Percentiles rank a stretch among this genome's conserved stretches.
Conservation (phyloP, 2,329 filamentous ascomycete species). For the Phaeomoniella chlamydospora region DNA sequence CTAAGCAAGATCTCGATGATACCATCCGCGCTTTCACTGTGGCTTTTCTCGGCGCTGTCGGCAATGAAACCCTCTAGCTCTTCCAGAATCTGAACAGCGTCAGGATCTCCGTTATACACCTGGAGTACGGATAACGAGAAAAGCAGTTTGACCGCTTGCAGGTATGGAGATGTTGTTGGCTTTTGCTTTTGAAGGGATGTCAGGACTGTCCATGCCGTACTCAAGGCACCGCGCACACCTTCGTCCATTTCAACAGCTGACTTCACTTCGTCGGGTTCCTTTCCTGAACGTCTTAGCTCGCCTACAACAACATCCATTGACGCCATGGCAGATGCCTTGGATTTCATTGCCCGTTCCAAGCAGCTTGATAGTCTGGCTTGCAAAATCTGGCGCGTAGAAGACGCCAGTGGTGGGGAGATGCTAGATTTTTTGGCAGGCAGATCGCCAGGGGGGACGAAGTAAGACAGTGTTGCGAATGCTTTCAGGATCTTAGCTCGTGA, state of each 20-base stretch:
- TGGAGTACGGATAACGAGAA: slow-evolving; percentile 77
- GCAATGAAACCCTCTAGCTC: slow-evolving; percentile 47
- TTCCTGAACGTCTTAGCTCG: background rate
- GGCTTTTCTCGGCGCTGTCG: slow-evolving; percentile 52
- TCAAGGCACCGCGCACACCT: slow-evolving; percentile 11
- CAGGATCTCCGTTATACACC: slow-evolving; percentile 76
- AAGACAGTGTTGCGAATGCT: background rate
- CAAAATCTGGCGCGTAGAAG: background rate
- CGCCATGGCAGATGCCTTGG: background rate
- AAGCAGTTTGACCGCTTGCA: slow-evolving; percentile 60
- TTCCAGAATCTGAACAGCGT: slow-evolving; percentile 67
- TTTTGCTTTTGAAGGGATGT: slow-evolving; percentile 6
- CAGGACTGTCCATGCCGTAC: slow-evolving; percentile 25
- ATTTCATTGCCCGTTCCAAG: background rate
- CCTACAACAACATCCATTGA: background rate
- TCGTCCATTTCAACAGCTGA: slow-evolving; percentile 6
- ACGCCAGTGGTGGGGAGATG: background rate
- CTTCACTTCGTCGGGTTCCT: background rate
- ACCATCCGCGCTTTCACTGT: slow-evolving; percentile 41
- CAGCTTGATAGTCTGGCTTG: background rate
- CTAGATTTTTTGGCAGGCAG: background rate
- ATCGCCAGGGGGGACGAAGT: background rate
- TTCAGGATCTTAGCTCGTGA: background rate
- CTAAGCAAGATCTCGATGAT: slow-evolving; percentile 82
- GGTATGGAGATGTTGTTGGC: slow-evolving; percentile 23